phyloP scores from a whole-genome alignment of 306 rosid genomes.

The Cicer cuneatum region DNA sequence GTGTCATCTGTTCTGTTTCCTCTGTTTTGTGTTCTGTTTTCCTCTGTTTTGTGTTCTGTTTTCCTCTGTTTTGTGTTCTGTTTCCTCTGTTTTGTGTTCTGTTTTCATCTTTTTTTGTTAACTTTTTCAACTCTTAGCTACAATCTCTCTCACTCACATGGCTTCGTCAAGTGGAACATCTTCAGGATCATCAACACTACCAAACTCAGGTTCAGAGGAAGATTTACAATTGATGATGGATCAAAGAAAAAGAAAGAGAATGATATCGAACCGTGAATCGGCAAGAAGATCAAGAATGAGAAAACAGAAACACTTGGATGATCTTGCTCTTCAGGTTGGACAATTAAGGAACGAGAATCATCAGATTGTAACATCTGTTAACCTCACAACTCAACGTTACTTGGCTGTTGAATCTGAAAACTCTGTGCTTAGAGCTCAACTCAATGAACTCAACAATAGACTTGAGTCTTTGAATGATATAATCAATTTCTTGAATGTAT shows the following conservation, averaged over 20 bases:
- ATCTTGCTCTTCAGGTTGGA: constrained; percentile 58
- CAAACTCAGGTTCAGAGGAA: constrained; percentile 74
- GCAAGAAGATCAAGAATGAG: constrained; percentile 86
- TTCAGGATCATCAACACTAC: constrained; percentile 64
- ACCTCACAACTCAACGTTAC: constrained; percentile 64
- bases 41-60: not conserved
- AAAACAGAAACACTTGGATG: constrained; percentile 89
- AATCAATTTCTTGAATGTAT: constrained; percentile 50
- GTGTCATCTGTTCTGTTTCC: constrained; percentile 24
- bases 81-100: not conserved
- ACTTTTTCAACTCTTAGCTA: too few species aligned
- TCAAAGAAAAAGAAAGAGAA: constrained; percentile 85
- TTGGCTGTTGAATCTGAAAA: constrained; percentile 66
- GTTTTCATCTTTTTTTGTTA: not conserved
- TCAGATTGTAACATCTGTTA: constrained; percentile 58
- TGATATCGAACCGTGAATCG: constrained; percentile 88
- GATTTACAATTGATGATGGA: constrained; percentile 64
- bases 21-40: not conserved
- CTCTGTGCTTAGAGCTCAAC: constrained; percentile 79
- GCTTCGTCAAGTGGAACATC: constrained; percentile 75
- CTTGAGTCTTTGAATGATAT: constrained; percentile 70
- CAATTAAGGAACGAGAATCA: constrained; percentile 69
- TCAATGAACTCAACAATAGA: constrained; percentile 64
- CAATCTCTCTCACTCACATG: constrained; percentile 45
- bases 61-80: not conserved